These are phyloP conservation scores for Syzygium syzygioides DNA, from an alignment of 441 rosid genomes.

Conservation along the genomic window DNA sequence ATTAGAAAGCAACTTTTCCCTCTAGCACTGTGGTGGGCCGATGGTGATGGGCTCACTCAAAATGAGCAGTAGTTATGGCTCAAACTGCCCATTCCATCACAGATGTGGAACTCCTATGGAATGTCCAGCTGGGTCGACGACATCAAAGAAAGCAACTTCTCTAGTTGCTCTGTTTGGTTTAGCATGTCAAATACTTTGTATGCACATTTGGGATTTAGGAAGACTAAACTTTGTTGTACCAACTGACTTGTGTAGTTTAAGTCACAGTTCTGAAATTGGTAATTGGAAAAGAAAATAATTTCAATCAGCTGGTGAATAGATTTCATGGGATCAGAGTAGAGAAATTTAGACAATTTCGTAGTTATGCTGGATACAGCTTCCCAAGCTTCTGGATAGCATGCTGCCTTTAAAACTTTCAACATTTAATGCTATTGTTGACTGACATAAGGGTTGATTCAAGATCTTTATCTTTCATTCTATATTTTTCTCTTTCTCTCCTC, in stretches of 20 bases:
- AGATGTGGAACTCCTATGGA: not conserved
- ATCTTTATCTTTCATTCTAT: not conserved
- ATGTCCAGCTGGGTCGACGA: not conserved
- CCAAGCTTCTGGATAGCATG: not conserved
- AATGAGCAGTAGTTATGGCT: not conserved
- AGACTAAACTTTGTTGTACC: not conserved
- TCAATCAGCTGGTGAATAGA: not conserved
- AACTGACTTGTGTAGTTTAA: not conserved
- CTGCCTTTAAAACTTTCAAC: not conserved
- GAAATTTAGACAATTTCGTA: not conserved
- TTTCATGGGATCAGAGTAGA: not conserved
- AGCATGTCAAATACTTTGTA: not conserved
- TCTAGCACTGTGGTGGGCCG: not conserved
- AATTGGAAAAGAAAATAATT: not conserved
- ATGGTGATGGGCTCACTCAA: not conserved
- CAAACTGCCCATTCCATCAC: not conserved
- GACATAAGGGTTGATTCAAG: not conserved
- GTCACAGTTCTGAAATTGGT: not conserved
- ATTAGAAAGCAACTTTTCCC: not conserved
- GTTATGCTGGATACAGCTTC: not conserved
- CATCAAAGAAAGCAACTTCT: not conserved
- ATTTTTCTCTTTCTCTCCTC: not conserved
- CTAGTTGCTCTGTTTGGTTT: not conserved
- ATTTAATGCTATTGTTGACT: not conserved
- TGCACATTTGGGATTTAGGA: not conserved